Percentiles rank a stretch among this genome's conserved stretches.
phyloP scores from a whole-genome alignment of 1,139 yeast species.

The Lodderomyces parapsilosis region DNA sequence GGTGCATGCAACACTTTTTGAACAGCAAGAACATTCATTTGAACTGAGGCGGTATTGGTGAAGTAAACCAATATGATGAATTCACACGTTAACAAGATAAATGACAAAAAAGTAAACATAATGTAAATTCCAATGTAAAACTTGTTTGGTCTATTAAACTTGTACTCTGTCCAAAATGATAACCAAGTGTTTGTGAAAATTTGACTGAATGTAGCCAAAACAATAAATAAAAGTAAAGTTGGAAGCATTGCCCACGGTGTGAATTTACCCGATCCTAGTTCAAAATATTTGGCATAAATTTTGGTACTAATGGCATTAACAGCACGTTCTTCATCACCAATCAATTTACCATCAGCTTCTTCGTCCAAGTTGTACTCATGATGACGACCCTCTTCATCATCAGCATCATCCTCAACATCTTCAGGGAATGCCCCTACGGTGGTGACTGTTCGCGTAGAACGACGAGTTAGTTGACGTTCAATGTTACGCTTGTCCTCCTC shows the following conservation, averaged over 20 bases:
- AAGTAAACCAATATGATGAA: conserved; percentile 50
- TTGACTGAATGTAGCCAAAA: conserved; percentile 55
- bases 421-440: conserved; percentile 7
- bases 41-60: conserved; percentile 48
- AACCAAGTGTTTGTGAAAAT: conserved; percentile 80
- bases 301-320: conserved; percentile 33
- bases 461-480: conserved; percentile 18
- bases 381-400: conserved; percentile 21
- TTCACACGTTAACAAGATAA: conserved; percentile 35
- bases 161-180: conserved; percentile 73
- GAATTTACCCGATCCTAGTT: conserved; percentile 55
- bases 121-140: conserved; percentile 76
- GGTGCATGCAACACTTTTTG: conserved; percentile 61
- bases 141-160: conserved; percentile 47
- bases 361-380: conserved; percentile 23
- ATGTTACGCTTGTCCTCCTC: conserved; percentile 22
- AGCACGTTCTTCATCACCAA: conserved; percentile 36
- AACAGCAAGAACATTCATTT: conserved; percentile 51
- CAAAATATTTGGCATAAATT: conserved; percentile 45
- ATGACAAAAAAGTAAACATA: conserved; percentile 48
- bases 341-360: conserved; percentile 29
- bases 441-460: conserved; percentile 7
- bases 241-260: conserved; percentile 22
- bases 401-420: conserved; percentile 13
- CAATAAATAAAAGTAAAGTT: conserved; percentile 23